Conservation (phyloP, 2,329 filamentous ascomycete species). For the Diaporthe vexans region DNA sequence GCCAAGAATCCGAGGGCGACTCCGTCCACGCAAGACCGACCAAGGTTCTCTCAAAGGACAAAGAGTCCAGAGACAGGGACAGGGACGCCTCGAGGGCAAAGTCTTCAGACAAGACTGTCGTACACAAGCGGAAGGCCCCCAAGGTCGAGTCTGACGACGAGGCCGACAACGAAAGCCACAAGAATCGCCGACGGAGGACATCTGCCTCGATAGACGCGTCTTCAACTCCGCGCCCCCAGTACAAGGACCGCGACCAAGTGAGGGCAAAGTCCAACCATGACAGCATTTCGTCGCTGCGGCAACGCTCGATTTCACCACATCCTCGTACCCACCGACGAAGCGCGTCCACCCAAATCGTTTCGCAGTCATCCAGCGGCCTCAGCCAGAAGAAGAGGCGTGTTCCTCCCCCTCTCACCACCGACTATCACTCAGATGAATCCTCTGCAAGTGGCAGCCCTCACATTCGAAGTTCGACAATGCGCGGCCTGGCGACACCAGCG, state of each 20-base stretch:
- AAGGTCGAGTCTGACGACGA: constrained; percentile 72
- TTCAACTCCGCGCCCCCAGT: constrained; percentile 20
- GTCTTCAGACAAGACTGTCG: constrained; percentile 60
- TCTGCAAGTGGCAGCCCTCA: constrained; percentile 72
- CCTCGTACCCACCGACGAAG: constrained; percentile 72
- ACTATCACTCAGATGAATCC: constrained; percentile 78
- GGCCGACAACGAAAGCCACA: constrained; percentile 65
- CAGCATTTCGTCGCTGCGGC: constrained; percentile 49
- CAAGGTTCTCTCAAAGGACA: constrained; percentile 62
- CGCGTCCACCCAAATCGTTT: constrained; percentile 73
- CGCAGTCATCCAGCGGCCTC: constrained; percentile 67
- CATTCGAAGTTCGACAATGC: constrained; percentile 70
- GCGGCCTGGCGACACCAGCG: constrained; percentile 68
- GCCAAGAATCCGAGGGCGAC: constrained; percentile 71
- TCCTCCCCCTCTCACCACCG: constrained; percentile 72
- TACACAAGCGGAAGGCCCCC: constrained; percentile 67
- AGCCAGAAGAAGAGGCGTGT: constrained; percentile 72
- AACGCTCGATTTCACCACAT: constrained; percentile 72
- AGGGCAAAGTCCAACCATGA: constrained; percentile 54
- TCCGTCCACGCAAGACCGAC: constrained; percentile 59
- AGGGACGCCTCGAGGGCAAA: constrained; percentile 49
- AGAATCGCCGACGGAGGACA: constrained; percentile 66
- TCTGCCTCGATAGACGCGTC: constrained; percentile 56
- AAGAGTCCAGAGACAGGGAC: constrained; percentile 32
- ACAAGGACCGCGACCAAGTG: constrained; percentile 47